Percentiles rank a stretch among this genome's conserved stretches.
Conservation (phyloP, 139 green algal genomes). For the Chlamydomonas sp. region DNA sequence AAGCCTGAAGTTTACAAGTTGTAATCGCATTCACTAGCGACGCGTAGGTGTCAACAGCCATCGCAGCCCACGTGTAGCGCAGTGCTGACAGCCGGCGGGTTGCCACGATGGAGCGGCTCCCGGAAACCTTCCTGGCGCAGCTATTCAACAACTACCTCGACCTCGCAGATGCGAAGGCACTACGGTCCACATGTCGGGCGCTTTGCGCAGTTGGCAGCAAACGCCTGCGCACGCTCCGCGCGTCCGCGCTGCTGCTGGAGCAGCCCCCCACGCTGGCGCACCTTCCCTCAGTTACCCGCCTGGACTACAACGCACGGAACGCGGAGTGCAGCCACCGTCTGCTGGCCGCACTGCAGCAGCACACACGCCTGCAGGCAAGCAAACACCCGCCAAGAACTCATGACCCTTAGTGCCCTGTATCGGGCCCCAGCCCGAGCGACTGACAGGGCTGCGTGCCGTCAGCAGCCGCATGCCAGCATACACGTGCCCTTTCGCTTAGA, state of each 20-base stretch:
- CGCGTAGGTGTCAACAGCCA: neutral
- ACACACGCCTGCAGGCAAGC: neutral
- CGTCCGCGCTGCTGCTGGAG: neutral
- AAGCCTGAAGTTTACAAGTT: no score
- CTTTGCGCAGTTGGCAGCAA: neutral
- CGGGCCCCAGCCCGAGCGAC: no score
- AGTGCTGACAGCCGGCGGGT: neutral
- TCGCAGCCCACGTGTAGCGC: neutral
- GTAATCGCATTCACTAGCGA: no score
- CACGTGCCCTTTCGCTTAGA: no score
- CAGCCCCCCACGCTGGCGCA: neutral
- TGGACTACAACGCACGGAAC: constrained; percentile 26
- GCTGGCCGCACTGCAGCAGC: constrained; percentile 3
- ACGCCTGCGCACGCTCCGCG: constrained; percentile 2
- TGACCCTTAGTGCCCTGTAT: no score
- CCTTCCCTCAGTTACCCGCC: neutral
- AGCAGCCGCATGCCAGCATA: no score
- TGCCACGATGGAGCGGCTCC: neutral
- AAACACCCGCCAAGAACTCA: no score
- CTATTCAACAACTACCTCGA: neutral
- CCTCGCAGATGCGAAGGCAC: neutral
- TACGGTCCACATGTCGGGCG: neutral
- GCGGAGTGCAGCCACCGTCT: constrained; percentile 28
- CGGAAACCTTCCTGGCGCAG: neutral
- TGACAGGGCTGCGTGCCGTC: no score